Evolutionary conservation across 176 grass and related monocot species (phyloP).

Genomic region (Oryza glumipatula): DNA sequence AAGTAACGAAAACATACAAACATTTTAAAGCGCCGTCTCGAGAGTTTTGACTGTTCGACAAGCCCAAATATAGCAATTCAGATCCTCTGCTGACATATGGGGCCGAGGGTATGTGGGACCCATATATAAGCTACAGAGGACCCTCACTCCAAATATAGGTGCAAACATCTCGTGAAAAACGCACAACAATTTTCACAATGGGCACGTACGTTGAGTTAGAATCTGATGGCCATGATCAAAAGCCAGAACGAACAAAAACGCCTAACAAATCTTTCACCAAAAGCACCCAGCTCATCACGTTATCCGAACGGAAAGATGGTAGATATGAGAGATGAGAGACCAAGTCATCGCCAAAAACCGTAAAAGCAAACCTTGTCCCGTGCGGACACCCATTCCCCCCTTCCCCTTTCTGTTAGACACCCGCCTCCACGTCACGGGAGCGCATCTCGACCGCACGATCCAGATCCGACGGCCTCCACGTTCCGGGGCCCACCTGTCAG

Average conservation of each 20-base stretch:
- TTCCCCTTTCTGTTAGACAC: background rate
- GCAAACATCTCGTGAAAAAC: too few species aligned
- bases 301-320: background rate
- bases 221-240: background rate
- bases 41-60: too few species aligned
- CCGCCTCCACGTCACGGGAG: conserved; percentile 41
- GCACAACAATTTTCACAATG: too few species aligned
- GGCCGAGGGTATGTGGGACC: too few species aligned
- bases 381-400: background rate
- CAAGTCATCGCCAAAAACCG: background rate
- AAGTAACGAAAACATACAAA: too few species aligned
- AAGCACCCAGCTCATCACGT: background rate
- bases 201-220: background rate
- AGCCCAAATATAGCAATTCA: too few species aligned
- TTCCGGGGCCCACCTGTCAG: conserved; percentile 23
- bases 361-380: background rate
- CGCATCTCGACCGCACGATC: background rate
- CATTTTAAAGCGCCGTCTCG: too few species aligned
- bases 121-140: too few species aligned
- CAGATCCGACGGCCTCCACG: conserved; percentile 6
- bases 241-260: background rate
- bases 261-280: background rate
- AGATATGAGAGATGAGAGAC: too few species aligned
- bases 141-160: too few species aligned
- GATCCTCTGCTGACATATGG: too few species aligned